These are phyloP conservation scores for Trichophyton schoenleinii DNA, from an alignment of 2,329 filamentous ascomycete species.

Conservation along the genomic window DNA sequence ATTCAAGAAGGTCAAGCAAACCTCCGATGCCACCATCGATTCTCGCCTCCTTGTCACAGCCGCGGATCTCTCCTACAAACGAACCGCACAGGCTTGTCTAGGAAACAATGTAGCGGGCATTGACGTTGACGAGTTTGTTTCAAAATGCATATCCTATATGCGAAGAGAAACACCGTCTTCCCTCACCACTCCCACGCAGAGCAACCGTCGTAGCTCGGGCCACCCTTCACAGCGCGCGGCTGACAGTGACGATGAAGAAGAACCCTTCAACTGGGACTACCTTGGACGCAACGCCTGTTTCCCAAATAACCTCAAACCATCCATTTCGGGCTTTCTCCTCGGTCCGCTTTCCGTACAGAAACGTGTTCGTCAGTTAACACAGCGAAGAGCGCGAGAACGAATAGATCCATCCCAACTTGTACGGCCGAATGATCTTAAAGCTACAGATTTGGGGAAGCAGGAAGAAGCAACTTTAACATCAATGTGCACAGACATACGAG, in stretches of 20 bases:
- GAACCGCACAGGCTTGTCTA: constrained; percentile 59
- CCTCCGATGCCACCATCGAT: constrained; percentile 80
- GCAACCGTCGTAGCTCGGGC: constrained; percentile 17
- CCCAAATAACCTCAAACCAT: constrained; percentile 58
- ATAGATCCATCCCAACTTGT: constrained; percentile 55
- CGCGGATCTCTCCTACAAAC: constrained; percentile 68
- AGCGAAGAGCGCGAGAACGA: constrained; percentile 59
- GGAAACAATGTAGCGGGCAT: constrained; percentile 63
- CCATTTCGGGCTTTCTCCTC: constrained; percentile 70
- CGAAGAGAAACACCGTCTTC: constrained; percentile 48
- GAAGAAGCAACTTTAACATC: constrained; percentile 68
- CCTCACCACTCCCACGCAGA: constrained; percentile 15
- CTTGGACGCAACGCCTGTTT: constrained; percentile 67
- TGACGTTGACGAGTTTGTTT: constrained; percentile 83
- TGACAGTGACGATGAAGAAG: constrained; percentile 51
- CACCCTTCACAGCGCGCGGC: constrained; percentile 28
- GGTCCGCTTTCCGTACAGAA: constrained; percentile 85
- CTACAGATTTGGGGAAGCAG: constrained; percentile 60
- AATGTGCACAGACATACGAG: constrained; percentile 63
- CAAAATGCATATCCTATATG: constrained; percentile 84
- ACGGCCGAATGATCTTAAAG: constrained; percentile 63
- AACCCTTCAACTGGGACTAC: constrained; percentile 72
- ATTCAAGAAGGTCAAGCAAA: constrained; percentile 64
- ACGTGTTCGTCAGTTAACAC: constrained; percentile 56
- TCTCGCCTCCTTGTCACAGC: constrained; percentile 71